Evolutionary conservation across 768 basidiomycete species (phyloP), one percentile per base, ranked within the genome.

Genomic region (Antrodiella citrinella): DNA sequence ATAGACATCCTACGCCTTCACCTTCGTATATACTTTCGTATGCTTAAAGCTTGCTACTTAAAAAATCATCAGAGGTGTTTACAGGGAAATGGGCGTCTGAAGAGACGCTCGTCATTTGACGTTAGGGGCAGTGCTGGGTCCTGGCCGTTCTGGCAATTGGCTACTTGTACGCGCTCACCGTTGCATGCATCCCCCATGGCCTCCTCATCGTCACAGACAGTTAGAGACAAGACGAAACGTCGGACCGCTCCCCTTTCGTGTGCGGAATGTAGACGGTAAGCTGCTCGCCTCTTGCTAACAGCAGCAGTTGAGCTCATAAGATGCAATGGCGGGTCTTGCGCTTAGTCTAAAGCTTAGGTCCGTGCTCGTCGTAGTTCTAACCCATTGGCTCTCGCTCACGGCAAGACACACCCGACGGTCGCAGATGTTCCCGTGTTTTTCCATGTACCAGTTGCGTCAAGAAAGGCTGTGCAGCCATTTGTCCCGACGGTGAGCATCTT

Each of bases 231-330:
- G 48, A 59, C 53, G 42, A 60, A 58, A 18, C 62, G 64, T 15
- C 63, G 66, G 21, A 65, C 75, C 22, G 71, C 74, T 11, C 75
- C 79, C 20, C 67, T 82, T 10, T 81, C 79, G 1, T 85, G 83
- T 65, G 81, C 81, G 4, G 83, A 85, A 65, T 85, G 83, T 67
- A 72, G 83, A 59, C 75, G 83, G 81, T 82, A 50, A 65, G 63
- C 57, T n/a, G 21, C 40, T 47, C 52, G 3, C 43, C 19, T 24
- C 30, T 7, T 35, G 30, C 30, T 35, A 35, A 35, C 30, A 7
- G 30, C 15, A 35, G 7, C 30, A n/a, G n/a, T n/a, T n/a, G n/a
- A n/a, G n/a, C n/a, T n/a, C n/a, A n/a, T n/a, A n/a, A 9, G 13
- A 43, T 25, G 47, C 45, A 22, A 42, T 54, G 40, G 43, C 41